Base-by-base conservation (phyloP, 2,329 filamentous ascomycete genomes). In the Phialocephala sp. region DNA sequence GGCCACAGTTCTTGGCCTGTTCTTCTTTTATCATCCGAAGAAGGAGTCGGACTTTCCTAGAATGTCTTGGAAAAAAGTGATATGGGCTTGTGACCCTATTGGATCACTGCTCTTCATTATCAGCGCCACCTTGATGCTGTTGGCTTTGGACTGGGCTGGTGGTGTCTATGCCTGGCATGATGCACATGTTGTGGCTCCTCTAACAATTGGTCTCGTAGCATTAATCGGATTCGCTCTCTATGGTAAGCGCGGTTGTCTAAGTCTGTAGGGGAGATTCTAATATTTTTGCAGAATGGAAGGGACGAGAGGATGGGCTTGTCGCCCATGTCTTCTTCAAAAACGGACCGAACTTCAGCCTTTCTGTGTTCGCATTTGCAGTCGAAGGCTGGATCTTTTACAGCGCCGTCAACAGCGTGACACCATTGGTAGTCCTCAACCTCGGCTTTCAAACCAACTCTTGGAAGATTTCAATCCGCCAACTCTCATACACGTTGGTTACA, bases 381-480 rank as follows among this genome's bases (percentile, higher is more conserved):
- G 84, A 87, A 74, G 84, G 84, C 15, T 87, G 84, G 84, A 84
- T 87, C 62, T 87, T 85, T 72, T 85, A 84, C 74, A 81, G 79
- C 62, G 83, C 83, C 1, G 81, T 85, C 65, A 84, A 84, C 73
- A 80, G 80, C 24, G 75, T 84, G 58, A 82, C 82, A 1, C 82
- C 82, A 1, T 80, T 83, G 63, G 80, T 85, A 57, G 76, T 81
- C 2, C 77, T 84, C 3, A 78, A 84, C 65, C 77, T 85, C 4
- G 83, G 82, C 4, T 85, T 83, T 64, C 78, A 82, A 68, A 76
- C 76, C 12, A 75, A 80, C 58, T 70, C 81, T 0, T 85, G 82
- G 82, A 69, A 67, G 5, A 85, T 85, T 39, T 79, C 81, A 1
- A 75, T 84, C 27, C 78, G 83, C 3, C 82, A 85, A 69, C 77